These are phyloP conservation scores for Alternaria angustiovoidea DNA, from an alignment of 2,329 filamentous ascomycete species.

Conservation along the genomic window DNA sequence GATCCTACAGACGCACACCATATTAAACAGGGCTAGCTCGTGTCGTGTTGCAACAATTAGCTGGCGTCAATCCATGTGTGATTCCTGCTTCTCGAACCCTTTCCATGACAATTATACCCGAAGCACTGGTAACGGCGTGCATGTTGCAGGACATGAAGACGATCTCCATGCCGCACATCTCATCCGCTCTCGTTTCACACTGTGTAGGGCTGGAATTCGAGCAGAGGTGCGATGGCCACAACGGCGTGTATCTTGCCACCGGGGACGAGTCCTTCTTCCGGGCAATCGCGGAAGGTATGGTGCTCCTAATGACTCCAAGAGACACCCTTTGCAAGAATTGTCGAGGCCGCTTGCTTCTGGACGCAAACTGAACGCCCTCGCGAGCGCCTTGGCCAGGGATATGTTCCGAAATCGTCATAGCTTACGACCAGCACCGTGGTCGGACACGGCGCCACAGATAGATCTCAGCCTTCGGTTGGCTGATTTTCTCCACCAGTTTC, in stretches of 20 bases:
- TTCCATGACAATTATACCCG: conserved; percentile 9
- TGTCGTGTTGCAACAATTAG: conserved; percentile 17
- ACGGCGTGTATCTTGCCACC: background rate
- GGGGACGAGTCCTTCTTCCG: background rate
- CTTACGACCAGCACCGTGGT: conserved; percentile 40
- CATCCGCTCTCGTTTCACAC: background rate
- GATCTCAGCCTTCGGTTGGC: conserved; percentile 39
- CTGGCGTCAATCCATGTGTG: conserved; percentile 15
- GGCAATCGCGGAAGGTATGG: background rate
- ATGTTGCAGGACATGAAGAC: conserved; percentile 3
- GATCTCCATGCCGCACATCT: conserved; percentile 7
- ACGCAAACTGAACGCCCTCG: conserved; percentile 6
- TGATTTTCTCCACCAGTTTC: conserved; percentile 34
- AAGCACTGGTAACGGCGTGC: conserved; percentile 1
- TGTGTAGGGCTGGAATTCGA: background rate
- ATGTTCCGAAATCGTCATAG: conserved; percentile 32
- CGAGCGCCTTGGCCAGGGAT: conserved; percentile 19
- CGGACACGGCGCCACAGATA: conserved; percentile 31
- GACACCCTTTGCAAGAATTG: background rate
- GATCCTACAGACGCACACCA: conserved; percentile 3
- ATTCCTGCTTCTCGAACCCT: conserved; percentile 11
- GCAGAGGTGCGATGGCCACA: background rate
- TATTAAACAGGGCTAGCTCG: conserved; percentile 7
- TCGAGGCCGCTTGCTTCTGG: background rate
- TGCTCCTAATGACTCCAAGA: conserved; percentile 2